Percentiles rank a stretch among this genome's conserved stretches.
Evolutionary conservation across 2,329 filamentous ascomycete species (phyloP).

Genomic region (Neofusicoccum cordaticola): DNA sequence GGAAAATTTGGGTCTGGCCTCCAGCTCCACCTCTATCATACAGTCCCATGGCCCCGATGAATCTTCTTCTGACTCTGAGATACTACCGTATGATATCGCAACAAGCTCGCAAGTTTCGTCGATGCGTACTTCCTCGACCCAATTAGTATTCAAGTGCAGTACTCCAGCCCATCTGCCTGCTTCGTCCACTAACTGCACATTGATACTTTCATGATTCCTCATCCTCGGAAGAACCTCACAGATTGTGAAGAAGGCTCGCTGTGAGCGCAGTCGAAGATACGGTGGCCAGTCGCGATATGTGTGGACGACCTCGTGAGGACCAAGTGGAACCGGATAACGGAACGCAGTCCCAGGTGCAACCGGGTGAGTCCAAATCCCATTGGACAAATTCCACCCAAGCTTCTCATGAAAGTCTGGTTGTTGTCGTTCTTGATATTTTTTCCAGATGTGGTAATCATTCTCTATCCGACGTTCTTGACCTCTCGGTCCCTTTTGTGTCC

Average conservation of each 20-base stretch:
- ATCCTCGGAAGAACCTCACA: not conserved
- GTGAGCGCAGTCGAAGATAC: not conserved
- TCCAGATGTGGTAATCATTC: not conserved
- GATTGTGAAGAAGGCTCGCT: not conserved
- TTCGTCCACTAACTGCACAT: not conserved
- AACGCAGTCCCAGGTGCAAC: rapidly evolving
- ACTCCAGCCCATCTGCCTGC: not conserved
- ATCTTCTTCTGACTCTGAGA: not conserved
- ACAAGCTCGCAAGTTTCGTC: not conserved
- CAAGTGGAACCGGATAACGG: not conserved
- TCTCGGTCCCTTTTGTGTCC: not conserved
- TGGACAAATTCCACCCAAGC: not conserved
- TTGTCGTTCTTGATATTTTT: not conserved
- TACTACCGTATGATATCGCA: not conserved
- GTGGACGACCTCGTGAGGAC: not conserved
- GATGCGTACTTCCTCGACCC: not conserved
- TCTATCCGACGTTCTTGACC: not conserved
- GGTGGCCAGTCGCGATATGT: not conserved
- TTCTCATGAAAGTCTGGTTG: not conserved
- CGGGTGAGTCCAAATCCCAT: not conserved
- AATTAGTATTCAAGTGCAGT: not conserved
- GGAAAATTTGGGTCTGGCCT: too few relatives aligned
- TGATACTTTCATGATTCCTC: too few relatives aligned
- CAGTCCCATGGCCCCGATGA: too few relatives aligned
- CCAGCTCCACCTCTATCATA: too few relatives aligned